These are phyloP conservation scores for Trichocomaceae sp. DNA, from an alignment of 2,329 filamentous ascomycete species.

Conservation along the genomic window DNA sequence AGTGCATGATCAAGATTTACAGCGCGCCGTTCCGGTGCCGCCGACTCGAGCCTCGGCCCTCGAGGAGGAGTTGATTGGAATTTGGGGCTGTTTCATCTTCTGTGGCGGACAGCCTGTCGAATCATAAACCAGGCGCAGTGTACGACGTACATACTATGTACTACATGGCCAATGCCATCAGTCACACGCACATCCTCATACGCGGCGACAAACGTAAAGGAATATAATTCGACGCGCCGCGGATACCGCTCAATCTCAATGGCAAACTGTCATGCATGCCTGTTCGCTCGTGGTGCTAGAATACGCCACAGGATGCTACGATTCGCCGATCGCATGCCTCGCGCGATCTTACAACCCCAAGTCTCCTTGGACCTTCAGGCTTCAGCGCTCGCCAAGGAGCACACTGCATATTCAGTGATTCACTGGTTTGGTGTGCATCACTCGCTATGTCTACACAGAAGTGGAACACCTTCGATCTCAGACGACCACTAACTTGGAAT, in stretches of 20 bases:
- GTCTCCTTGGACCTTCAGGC: no score
- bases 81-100: constrained; percentile 4
- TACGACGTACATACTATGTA: not conserved
- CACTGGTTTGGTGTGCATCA: not conserved
- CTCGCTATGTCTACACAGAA: not conserved
- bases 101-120: constrained; percentile 1
- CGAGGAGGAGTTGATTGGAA: constrained; percentile 4
- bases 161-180: not conserved
- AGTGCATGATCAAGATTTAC: constrained; percentile 10
- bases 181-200: not conserved
- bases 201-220: not conserved
- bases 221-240: constrained; percentile 10
- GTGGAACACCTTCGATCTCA: not conserved
- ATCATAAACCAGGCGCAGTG: not conserved
- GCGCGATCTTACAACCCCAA: constrained; percentile 7
- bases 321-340: constrained; percentile 12
- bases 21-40: constrained; percentile 10
- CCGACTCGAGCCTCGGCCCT: no score
- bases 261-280: constrained; percentile 3
- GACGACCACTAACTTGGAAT: not conserved
- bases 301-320: constrained; percentile 2
- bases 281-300: constrained; percentile 11
- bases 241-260: constrained; percentile 11
- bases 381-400: not conserved
- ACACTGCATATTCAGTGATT: not conserved